A percentile compares a stretch with the other conserved stretches of the same genome.
phyloP scores from a whole-genome alignment of 2,329 filamentous ascomycete genomes.

The Fusarium coffeatum region DNA sequence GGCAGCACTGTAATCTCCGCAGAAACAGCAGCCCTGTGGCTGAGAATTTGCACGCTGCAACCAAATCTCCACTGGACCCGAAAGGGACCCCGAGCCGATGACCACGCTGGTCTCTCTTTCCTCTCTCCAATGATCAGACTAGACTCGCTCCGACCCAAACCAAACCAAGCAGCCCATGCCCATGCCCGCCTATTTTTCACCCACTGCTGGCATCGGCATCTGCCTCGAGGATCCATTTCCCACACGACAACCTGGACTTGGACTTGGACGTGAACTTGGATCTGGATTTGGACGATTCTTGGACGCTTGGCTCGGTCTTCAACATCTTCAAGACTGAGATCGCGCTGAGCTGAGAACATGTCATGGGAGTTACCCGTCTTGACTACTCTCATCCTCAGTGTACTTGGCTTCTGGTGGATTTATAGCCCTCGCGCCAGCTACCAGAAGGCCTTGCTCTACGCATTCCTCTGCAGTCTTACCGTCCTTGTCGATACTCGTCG shows the following conservation, averaged over 20 bases:
- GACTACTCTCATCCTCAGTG: slow-evolving; percentile 55
- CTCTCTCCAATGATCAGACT: not conserved
- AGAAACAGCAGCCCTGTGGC: slow-evolving; percentile 16
- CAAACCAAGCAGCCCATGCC: slow-evolving; percentile 26
- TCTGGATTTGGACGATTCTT: slow-evolving; percentile 19
- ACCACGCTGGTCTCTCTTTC: slow-evolving; percentile 27
- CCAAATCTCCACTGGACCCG: slow-evolving; percentile 22
- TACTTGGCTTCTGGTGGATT: slow-evolving; percentile 54
- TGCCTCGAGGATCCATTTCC: slow-evolving; percentile 38
- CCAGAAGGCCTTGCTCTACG: slow-evolving; percentile 49
- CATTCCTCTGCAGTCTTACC: slow-evolving; percentile 49
- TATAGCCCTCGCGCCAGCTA: slow-evolving; percentile 50
- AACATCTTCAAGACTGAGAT: slow-evolving; percentile 42
- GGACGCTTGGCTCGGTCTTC: slow-evolving; percentile 40
- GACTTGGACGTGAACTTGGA: slow-evolving; percentile 20
- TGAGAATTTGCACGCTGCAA: slow-evolving; percentile 22
- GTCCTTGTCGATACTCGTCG: slow-evolving; percentile 51
- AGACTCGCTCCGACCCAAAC: slow-evolving; percentile 1
- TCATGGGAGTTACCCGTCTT: slow-evolving; percentile 57
- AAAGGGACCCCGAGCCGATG: slow-evolving; percentile 3
- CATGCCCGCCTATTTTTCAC: slow-evolving; percentile 46
- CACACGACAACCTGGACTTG: slow-evolving; percentile 37
- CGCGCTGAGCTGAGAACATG: slow-evolving; percentile 57
- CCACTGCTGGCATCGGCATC: slow-evolving; percentile 45
- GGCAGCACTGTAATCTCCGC: slow-evolving; percentile 9